Evolutionary conservation across 192 early-diverging fungal genomes (phyloP).

Genomic region (Spizellomyces punctatus): DNA sequence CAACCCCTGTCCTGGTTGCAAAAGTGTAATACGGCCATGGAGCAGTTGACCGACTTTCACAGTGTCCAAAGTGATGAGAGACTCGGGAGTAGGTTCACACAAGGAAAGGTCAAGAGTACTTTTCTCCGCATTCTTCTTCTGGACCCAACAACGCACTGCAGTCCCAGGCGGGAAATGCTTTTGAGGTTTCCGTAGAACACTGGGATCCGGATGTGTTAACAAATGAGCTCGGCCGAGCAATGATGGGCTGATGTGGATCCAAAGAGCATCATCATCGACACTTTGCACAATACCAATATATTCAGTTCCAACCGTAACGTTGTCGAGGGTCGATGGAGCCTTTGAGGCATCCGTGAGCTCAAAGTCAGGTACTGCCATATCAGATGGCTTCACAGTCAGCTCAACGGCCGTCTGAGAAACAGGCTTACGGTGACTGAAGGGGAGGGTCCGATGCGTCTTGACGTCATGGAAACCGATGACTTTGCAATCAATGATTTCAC

Average conservation of each 20-base stretch:
- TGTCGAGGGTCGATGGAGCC: constrained; percentile 23
- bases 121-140: constrained; percentile 28
- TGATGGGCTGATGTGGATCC: constrained; percentile 39
- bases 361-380: constrained; percentile 37
- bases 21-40: constrained; percentile 55
- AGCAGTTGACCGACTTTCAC: constrained; percentile 59
- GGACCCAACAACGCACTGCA: constrained; percentile 38
- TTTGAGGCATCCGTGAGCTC: constrained; percentile 1
- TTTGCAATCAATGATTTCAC: constrained; percentile 57
- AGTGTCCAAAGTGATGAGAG: constrained; percentile 37
- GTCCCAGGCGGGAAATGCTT: constrained; percentile 38
- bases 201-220: constrained; percentile 37
- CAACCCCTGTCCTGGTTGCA: constrained; percentile 51
- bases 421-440: constrained; percentile 60
- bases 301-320: constrained; percentile 30
- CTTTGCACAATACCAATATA: constrained; percentile 47
- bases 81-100: neutral
- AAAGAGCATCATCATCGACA: constrained; percentile 38
- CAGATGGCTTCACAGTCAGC: constrained; percentile 54
- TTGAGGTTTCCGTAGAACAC: constrained; percentile 23
- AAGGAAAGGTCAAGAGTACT: constrained; percentile 39
- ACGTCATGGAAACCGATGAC: constrained; percentile 68
- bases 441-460: constrained; percentile 66
- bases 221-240: constrained; percentile 43
- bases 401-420: constrained; percentile 59